Evolutionary conservation across 1,284 basidiomycete species (phyloP).

Genomic region (Ustilago esculenta): DNA sequence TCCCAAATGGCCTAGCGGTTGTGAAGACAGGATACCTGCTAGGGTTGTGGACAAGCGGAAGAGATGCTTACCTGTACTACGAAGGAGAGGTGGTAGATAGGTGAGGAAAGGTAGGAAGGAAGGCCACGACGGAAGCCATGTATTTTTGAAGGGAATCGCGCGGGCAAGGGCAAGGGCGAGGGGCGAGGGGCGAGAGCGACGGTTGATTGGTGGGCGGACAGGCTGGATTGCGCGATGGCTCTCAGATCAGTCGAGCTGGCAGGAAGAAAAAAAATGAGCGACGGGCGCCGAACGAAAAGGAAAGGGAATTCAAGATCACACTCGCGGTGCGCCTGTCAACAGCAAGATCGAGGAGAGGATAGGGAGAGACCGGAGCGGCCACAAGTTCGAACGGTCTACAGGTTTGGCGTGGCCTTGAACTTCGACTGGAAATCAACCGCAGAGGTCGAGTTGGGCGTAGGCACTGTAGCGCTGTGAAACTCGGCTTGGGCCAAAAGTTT

Average conservation of each 20-base stretch:
- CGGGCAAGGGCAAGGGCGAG: constrained; percentile 10
- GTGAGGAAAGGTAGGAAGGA: constrained; percentile 31
- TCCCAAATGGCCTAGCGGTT: neutral
- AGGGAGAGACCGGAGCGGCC: constrained; percentile 45
- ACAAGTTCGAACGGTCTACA: constrained; percentile 19
- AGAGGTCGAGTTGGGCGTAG: constrained; percentile 2
- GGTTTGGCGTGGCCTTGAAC: constrained; percentile 8
- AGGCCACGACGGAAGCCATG: constrained; percentile 21
- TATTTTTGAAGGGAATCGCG: constrained; percentile 38
- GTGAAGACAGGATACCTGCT: neutral
- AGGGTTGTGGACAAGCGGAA: constrained; percentile 1
- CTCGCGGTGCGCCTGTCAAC: constrained; percentile 14
- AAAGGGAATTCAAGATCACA: constrained; percentile 8
- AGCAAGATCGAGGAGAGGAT: constrained; percentile 30
- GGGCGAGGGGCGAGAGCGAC: constrained; percentile 8
- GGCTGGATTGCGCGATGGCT: constrained; percentile 13
- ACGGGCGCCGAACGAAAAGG: neutral
- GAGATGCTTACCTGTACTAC: constrained; percentile 46
- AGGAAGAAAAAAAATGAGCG: constrained; percentile 3
- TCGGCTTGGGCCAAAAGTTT: constrained; percentile 4
- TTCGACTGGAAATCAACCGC: too few relatives aligned
- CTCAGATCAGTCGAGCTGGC: neutral
- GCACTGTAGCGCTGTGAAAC: neutral
- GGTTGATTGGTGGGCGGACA: constrained; percentile 18
- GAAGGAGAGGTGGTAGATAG: constrained; percentile 46